These are phyloP conservation scores for Lasiodiplodia gonubiensis DNA, from an alignment of 2,329 filamentous ascomycete genomes.

Conservation along the genomic window DNA sequence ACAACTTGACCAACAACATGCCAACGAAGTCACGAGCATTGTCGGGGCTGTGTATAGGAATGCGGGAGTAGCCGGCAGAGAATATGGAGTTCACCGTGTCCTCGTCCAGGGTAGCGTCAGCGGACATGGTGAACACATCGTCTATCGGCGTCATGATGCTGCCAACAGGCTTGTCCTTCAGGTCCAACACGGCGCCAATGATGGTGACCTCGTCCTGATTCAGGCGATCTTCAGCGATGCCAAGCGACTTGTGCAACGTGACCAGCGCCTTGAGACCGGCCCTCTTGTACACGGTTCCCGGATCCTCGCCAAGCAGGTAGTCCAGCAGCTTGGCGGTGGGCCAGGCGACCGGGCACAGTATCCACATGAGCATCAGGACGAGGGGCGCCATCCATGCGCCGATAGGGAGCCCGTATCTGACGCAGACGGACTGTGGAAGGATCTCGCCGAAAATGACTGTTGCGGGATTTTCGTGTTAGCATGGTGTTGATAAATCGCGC, in stretches of 20 bases:
- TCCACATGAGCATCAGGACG: slow-evolving; percentile 87
- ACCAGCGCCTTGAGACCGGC: slow-evolving; percentile 95
- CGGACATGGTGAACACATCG: slow-evolving; percentile 96
- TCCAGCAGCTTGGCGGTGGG: slow-evolving; percentile 96
- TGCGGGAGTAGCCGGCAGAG: slow-evolving; percentile 91
- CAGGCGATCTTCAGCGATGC: slow-evolving; percentile 74
- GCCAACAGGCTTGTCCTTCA: slow-evolving; percentile 94
- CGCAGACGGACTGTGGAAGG: slow-evolving; percentile 93
- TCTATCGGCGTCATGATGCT: slow-evolving; percentile 99
- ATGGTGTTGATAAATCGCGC: background rate
- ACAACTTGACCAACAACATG: slow-evolving; percentile 97
- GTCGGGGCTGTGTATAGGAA: slow-evolving; percentile 88
- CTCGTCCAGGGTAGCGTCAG: slow-evolving; percentile 91
- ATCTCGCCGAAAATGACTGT: slow-evolving; percentile 97
- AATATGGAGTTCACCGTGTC: slow-evolving; percentile 93
- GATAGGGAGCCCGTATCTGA: slow-evolving; percentile 93
- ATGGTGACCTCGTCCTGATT: slow-evolving; percentile 99
- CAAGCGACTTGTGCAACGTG: slow-evolving; percentile 89
- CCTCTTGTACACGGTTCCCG: slow-evolving; percentile 98
- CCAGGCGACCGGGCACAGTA: slow-evolving; percentile 88
- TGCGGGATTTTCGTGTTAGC: background rate
- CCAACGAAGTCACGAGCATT: slow-evolving; percentile 89
- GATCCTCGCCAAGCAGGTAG: slow-evolving; percentile 88
- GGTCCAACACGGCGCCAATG: slow-evolving; percentile 92
- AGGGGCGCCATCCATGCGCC: slow-evolving; percentile 91